phyloP scores from a whole-genome alignment of 495 filamentous ascomycete genomes.

The Peziza echinospora region DNA sequence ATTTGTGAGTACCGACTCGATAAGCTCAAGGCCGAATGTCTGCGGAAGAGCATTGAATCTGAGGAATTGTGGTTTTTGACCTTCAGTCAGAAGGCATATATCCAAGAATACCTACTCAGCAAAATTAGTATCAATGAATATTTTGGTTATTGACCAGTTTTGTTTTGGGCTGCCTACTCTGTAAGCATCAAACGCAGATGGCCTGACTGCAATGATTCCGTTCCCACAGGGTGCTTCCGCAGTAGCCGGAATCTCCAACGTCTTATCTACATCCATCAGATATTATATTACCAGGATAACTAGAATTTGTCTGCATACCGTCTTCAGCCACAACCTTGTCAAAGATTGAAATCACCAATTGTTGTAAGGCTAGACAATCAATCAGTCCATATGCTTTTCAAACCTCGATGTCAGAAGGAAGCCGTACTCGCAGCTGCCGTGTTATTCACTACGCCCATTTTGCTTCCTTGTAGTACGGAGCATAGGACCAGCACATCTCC shows the following conservation, averaged over 20 bases:
- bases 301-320: conserved; percentile 27
- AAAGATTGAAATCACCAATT: conserved; percentile 77
- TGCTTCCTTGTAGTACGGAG: conserved; percentile 69
- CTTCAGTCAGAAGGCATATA: conserved; percentile 69
- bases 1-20: conserved; percentile 70
- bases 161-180: conserved; percentile 23
- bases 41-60: conserved; percentile 52
- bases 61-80: conserved; percentile 57
- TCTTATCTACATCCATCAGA: conserved; percentile 20
- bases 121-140: conserved; percentile 9
- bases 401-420: conserved; percentile 3
- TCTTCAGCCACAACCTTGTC: conserved; percentile 77
- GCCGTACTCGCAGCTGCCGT: conserved; percentile 57
- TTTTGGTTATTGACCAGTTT: conserved; percentile 5
- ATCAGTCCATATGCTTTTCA: background rate
- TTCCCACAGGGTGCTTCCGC: conserved; percentile 42
- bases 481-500: conserved; percentile 71
- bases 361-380: conserved; percentile 40
- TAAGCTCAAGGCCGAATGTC: conserved; percentile 68
- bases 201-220: conserved; percentile 39
- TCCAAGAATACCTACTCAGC: conserved; percentile 51
- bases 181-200: conserved; percentile 73
- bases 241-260: conserved; percentile 29
- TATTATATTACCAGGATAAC: no score
- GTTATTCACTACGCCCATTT: conserved; percentile 77